Evolutionary conservation across 495 filamentous ascomycete genomes (phyloP), one percentile per base, ranked within the genome.

Genomic region (Aspergillus biplanus): DNA sequence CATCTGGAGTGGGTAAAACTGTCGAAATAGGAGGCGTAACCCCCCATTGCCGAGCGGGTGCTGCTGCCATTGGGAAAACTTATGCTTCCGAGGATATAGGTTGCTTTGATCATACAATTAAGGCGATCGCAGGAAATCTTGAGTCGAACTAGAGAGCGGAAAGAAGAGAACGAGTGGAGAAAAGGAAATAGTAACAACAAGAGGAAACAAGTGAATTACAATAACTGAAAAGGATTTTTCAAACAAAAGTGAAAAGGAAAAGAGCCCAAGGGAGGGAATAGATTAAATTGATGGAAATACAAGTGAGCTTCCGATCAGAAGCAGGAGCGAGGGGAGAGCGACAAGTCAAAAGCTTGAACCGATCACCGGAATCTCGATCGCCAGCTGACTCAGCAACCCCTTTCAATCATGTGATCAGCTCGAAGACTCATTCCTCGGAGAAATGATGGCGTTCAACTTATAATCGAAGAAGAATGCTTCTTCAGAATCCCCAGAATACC

Each of bases 1-100:
- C 93, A 33, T 81, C 77, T 46, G 87, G 80, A 13, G 90, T 93
- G 13, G 96, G 96, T 16, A 91, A 79, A 0, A 79, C 82, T 15
- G 79, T 83, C 6, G 93, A 95, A 48, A 99, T 92, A 18, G 95
- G 89, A 60, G 88, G 87, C 21, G 94, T 97, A 33, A 94, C 85
- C 64, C 95, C 95, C 83, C 85, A 95, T 66, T 89, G 87, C 54
- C 82, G 77, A 60, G 71, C 65, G 31, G 73, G 71, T 44, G 75
- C 73, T 42, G 79, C 69, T 44, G 81, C 74, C 82, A 85, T 85
- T 49, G 64, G 66, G 50, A 76, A 89, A 90, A 35, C 66, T 61
- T 48, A 49, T 56, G 46, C 44, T 50, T 46, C 63, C 6, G 37
- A 48, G 21, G 33, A 8, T 66, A 46, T n/a, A n/a, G n/a, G n/a